Evolutionary conservation across 139 green algal genomes (phyloP).

Genomic region (Chlamydomonas sp.): DNA sequence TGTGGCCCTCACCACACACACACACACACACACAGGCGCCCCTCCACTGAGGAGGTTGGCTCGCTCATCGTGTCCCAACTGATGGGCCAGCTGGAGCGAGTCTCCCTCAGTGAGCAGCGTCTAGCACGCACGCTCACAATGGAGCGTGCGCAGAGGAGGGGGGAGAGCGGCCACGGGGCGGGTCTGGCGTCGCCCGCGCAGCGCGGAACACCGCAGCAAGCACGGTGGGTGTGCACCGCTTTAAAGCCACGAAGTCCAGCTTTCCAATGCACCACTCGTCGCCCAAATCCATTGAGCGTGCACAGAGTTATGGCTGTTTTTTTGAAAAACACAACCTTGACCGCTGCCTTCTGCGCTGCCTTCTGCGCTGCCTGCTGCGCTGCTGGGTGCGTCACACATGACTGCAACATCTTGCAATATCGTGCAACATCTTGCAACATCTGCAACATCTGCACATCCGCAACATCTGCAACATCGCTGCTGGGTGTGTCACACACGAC

Average conservation of each 20-base stretch:
- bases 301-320: no score
- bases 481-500: not conserved
- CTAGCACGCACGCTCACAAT: slow-evolving; percentile 21
- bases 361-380: no score
- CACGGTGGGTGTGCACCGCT: no score
- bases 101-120: slow-evolving; percentile 24
- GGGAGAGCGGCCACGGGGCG: not conserved
- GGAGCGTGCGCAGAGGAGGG: not conserved
- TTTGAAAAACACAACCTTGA: no score
- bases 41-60: slow-evolving; percentile 25
- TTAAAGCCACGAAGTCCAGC: no score
- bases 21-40: not conserved
- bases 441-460: not conserved
- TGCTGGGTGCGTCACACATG: not conserved
- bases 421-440: no score
- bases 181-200: not conserved
- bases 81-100: slow-evolving; percentile 27
- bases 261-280: no score
- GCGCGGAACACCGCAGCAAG: not conserved
- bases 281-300: no score
- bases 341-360: no score
- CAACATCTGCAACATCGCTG: not conserved
- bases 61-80: slow-evolving; percentile 21
- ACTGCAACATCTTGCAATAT: no score
- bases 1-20: no score